Evolutionary conservation across 208 protist species (phyloP), one percentile per base, ranked within the genome.

Genomic region (Porcisia deanei): DNA sequence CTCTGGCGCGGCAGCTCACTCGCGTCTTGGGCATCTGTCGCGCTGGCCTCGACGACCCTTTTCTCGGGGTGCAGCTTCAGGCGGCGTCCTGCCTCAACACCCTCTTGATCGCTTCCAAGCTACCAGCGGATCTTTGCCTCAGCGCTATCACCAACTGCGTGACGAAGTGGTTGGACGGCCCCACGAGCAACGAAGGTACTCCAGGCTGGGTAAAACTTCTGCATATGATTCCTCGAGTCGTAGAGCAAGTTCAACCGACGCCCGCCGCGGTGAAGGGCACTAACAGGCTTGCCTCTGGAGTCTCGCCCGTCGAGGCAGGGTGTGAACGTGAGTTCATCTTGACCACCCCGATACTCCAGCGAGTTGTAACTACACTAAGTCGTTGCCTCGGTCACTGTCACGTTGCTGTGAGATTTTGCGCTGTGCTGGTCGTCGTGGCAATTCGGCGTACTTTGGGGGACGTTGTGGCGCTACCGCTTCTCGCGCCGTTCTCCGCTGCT

Each of bases 11-110:
- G 20, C 79, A 76, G 58, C 77, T 93, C n/a, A 75, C 73, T 37
- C 80, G 79, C 30, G 22, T 94, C 20, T 37, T 97, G 30, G 34
- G 45, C 8, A 63, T 87, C 25, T 85, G 83, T 54, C 85, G 88
- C 25, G 22, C 43, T 39, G 89, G 91, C n/a, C 66, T 94, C 14
- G 93, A 97, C 71, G 93, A 97, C 73, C 78, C 81, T 2, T 97
- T 97, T 73, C 43, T 84, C 30, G 91, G 94, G 77, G 91, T 95
- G 47, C 89, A 86, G 67, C 75, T 88, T 43, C 85, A 85, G 60
- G 89, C 91, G 1, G 77, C 83, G 10, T 34, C 71, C 30, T 59
- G 84, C 43, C 49, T 95, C 25, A 73, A 84, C n/a, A 53, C 73
- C 2, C 74, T 85, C 8, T 20, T 88, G 16, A 37, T 53, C n/a